Percentiles rank a stretch among this genome's conserved stretches.
These are phyloP conservation scores for Serendipita sp. DNA, from an alignment of 768 basidiomycete genomes.

Conservation along the genomic window DNA sequence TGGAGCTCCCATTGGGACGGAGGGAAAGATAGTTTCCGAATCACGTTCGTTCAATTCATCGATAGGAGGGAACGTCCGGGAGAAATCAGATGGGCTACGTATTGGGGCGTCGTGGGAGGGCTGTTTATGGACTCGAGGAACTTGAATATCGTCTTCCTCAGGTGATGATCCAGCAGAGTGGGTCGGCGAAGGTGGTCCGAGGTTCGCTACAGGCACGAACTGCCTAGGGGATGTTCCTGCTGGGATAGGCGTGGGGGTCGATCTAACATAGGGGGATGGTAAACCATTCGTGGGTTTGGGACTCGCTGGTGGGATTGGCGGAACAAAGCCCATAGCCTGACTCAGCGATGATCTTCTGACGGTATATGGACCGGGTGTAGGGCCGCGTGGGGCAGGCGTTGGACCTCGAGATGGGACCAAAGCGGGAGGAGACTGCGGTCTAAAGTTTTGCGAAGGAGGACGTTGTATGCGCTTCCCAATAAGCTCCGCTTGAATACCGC, in stretches of 20 bases:
- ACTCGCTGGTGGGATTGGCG: conserved; percentile 2
- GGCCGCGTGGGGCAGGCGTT: not conserved
- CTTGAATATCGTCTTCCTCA: not conserved
- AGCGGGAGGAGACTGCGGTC: not conserved
- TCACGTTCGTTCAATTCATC: conserved; percentile 11
- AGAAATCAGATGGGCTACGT: conserved; percentile 32
- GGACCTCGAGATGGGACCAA: not conserved
- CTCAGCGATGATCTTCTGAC: not conserved
- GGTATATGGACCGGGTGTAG: conserved; percentile 1
- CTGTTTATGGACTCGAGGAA: conserved; percentile 5
- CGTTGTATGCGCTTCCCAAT: not conserved
- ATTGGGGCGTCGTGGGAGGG: conserved; percentile 6
- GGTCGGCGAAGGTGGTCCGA: conserved; percentile 64
- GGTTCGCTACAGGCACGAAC: conserved; percentile 50
- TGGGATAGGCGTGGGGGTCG: conserved; percentile 18
- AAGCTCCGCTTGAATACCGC: not conserved
- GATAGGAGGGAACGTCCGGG: conserved; percentile 60
- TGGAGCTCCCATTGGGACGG: conserved; percentile 6
- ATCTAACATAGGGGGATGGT: not conserved
- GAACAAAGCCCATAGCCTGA: conserved; percentile 1
- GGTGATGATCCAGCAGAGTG: conserved; percentile 56
- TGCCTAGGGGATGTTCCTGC: conserved; percentile 38
- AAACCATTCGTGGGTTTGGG: not conserved
- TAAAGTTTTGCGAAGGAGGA: conserved; percentile 4
- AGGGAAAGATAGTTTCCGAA: conserved; percentile 1